phyloP scores from a whole-genome alignment of 495 filamentous ascomycete species.

The Aspergillus egyptiacus region DNA sequence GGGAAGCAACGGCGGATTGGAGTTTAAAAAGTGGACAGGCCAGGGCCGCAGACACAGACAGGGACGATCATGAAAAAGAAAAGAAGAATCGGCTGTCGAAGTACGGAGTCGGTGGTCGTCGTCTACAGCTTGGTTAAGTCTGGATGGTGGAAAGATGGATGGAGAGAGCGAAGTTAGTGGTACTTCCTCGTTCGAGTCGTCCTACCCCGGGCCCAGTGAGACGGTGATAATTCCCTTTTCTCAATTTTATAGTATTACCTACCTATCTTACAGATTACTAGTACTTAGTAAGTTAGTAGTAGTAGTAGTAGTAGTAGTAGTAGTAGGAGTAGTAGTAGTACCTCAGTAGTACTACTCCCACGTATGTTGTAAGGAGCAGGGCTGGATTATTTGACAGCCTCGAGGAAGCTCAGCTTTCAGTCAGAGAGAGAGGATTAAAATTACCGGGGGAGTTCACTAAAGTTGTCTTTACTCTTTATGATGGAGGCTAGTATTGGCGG shows the following conservation, averaged over 20 bases:
- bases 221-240: not conserved
- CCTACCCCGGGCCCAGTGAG: not conserved
- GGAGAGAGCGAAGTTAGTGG: conserved; percentile 2
- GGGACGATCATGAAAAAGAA: conserved; percentile 19
- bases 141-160: conserved; percentile 3
- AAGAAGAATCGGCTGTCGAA: too few relatives aligned
- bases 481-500: too few relatives aligned
- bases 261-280: not conserved
- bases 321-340: too few relatives aligned
- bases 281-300: too few relatives aligned
- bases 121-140: not conserved
- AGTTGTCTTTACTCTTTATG: too few relatives aligned
- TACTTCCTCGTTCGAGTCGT: conserved; percentile 3
- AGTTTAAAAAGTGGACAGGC: conserved; percentile 30
- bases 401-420: too few relatives aligned
- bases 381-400: conserved; percentile 13
- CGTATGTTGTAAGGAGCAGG: too few relatives aligned
- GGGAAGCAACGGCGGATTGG: conserved; percentile 24
- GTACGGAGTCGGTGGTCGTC: not conserved
- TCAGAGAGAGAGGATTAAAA: conserved; percentile 4
- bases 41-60: conserved; percentile 18
- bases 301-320: too few relatives aligned
- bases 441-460: conserved; percentile 11
- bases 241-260: conserved; percentile 6
- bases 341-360: too few relatives aligned